Base-by-base conservation (phyloP, 305 asterid genomes). In the Fraxinus xanthoxyloides region DNA sequence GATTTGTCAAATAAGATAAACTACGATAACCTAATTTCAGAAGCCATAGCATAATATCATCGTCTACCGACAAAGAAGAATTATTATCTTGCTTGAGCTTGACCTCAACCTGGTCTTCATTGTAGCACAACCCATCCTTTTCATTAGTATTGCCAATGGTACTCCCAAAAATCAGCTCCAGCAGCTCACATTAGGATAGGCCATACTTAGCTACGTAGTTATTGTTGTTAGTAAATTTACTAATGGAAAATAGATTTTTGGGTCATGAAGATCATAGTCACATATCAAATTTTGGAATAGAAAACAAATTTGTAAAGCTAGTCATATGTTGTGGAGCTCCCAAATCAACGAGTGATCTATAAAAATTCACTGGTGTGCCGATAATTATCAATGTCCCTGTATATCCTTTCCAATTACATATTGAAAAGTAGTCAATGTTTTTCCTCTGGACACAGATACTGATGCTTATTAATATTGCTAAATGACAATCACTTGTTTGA, bases 391-490 rank as follows among this genome's bases (percentile, higher is more conserved):
- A 79, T 19, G 70, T 70, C 43, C 9, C 5, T 74, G 36, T 30
- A 12, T 32, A 70, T 75, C 17, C 23, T 21, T 77, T 82, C 24
- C 61, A 7, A 31, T 24, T 72, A 5, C 77, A 63, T 74, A 51
- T 24, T 40, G 36, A 35, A 35, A 35, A 17, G 9, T 7, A 34
- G 48, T 77, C 76, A 48, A 73, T 46, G 35, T 28, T 48, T 36
- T 19, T 77, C 35, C 70, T 56, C 77, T 75, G 31, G 24, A 75
- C 61, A 61, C n/a, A 70, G 24, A 48, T 78, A 19, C 56, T 24
- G 77, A 46, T 78, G 72, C 28, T 9, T 70, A 31, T 74, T 46
- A 78, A 80, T 79, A 56, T 10, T 74, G 30, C 72, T 61, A 15
- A 54, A 77, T 77, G 26, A 30, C 19, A 56, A 72, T 77, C 17